A percentile compares a stretch with the other conserved stretches of the same genome.
Conservation (phyloP, 805 yeast genomes). For the Wickerhamiella kurtzmanii region DNA sequence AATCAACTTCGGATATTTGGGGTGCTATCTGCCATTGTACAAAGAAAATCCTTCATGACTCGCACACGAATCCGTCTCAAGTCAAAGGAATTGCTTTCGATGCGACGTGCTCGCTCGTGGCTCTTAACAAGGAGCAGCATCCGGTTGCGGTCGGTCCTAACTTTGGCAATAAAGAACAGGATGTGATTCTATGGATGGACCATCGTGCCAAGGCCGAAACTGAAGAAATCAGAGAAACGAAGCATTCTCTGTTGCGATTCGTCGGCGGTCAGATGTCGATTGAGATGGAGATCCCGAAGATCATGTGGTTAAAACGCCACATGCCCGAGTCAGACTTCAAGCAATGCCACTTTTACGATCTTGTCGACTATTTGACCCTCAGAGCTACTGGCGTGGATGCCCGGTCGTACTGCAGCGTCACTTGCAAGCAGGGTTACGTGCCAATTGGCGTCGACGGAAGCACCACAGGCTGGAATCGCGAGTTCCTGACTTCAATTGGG, state of each 20-base stretch:
- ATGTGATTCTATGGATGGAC: constrained; percentile 95
- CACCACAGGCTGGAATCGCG: constrained; percentile 76
- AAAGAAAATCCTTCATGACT: constrained; percentile 55
- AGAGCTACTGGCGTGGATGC: constrained; percentile 81
- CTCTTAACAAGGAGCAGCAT: constrained; percentile 48
- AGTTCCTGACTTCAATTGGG: constrained; percentile 55
- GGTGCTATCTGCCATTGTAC: constrained; percentile 68
- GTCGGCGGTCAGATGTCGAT: constrained; percentile 97
- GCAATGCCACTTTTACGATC: constrained; percentile 70
- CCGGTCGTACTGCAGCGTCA: constrained; percentile 78
- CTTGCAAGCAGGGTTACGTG: constrained; percentile 89
- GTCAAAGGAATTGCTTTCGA: constrained; percentile 90
- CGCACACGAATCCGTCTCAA: constrained; percentile 51
- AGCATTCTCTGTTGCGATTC: constrained; percentile 67
- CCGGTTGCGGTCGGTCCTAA: constrained; percentile 92
- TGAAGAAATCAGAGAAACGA: constrained; percentile 61
- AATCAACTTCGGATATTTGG: constrained; percentile 88
- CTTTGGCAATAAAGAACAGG: constrained; percentile 55
- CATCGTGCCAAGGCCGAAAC: constrained; percentile 85
- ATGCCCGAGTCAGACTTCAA: constrained; percentile 49
- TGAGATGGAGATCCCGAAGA: constrained; percentile 96
- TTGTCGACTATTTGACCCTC: constrained; percentile 84
- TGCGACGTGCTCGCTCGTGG: constrained; percentile 93
- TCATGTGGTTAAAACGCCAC: constrained; percentile 87
- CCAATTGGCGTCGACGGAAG: constrained; percentile 88